phyloP scores from a whole-genome alignment of 306 rosid genomes.

The Cajanus cajan region DNA sequence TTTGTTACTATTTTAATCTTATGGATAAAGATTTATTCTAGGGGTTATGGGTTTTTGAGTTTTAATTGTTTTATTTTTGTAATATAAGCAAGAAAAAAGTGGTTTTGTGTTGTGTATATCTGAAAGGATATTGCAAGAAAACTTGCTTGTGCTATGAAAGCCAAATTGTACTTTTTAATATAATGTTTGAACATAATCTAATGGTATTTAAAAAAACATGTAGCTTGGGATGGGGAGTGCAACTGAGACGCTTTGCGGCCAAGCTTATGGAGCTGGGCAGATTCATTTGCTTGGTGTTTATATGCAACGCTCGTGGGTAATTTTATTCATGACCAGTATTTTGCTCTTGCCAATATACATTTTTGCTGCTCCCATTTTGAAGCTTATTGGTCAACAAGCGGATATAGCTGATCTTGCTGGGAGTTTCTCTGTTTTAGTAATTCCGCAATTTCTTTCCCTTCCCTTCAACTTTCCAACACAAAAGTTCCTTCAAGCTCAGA shows the following conservation, averaged over 20 bases:
- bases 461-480: slow-evolving; percentile 72
- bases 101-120: not conserved
- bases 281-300: slow-evolving; percentile 74
- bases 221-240: slow-evolving; percentile 96
- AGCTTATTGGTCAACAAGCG: slow-evolving; percentile 67
- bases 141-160: no score
- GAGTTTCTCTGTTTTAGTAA: slow-evolving; percentile 42
- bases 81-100: not conserved
- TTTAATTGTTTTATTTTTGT: not conserved
- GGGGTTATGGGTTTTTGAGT: not conserved
- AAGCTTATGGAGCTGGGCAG: slow-evolving; percentile 92
- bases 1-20: not conserved
- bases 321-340: slow-evolving; percentile 49
- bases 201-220: slow-evolving; percentile 14
- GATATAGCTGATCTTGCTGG: slow-evolving; percentile 80
- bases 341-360: slow-evolving; percentile 64
- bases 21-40: not conserved
- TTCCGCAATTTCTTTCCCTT: slow-evolving; percentile 75
- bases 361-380: slow-evolving; percentile 66
- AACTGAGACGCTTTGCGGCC: slow-evolving; percentile 86
- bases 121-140: no score
- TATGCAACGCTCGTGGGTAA: slow-evolving; percentile 88
- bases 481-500: slow-evolving; percentile 87
- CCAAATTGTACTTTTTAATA: not conserved
- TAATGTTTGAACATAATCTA: slow-evolving; percentile 1